These are phyloP conservation scores for Kluyveromyces nonfermentans DNA, from an alignment of 805 yeast species.

Conservation along the genomic window DNA sequence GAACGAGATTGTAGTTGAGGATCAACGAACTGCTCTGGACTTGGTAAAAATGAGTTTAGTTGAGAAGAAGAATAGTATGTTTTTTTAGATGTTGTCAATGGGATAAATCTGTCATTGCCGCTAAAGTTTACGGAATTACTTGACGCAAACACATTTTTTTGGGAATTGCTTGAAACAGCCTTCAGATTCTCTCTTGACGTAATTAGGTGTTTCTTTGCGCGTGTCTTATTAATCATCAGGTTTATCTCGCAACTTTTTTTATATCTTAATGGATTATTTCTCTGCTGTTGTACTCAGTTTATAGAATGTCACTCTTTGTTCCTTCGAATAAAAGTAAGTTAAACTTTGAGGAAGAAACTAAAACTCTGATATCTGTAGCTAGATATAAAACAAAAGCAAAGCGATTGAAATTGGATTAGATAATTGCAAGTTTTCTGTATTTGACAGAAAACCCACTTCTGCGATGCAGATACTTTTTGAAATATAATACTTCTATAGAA, in stretches of 20 bases:
- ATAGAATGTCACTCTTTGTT: not conserved
- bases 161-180: not conserved
- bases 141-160: not conserved
- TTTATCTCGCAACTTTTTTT: no score
- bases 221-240: not conserved
- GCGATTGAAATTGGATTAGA: not conserved
- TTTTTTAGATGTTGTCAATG: constrained; percentile 25
- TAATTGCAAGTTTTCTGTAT: not conserved
- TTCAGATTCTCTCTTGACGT: not conserved
- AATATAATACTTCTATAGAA: no score
- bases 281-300: not conserved
- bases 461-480: not conserved
- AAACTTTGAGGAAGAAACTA: not conserved
- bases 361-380: not conserved
- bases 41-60: constrained; percentile 11
- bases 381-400: not conserved
- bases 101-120: constrained; percentile 33
- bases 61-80: constrained; percentile 20
- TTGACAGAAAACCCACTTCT: not conserved
- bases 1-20: constrained; percentile 22
- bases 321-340: not conserved
- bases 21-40: constrained; percentile 9
- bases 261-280: not conserved
- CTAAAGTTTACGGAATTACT: not conserved
- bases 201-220: not conserved